Evolutionary conservation across 495 filamentous ascomycete species (phyloP).

Genomic region (Tuber brumale): DNA sequence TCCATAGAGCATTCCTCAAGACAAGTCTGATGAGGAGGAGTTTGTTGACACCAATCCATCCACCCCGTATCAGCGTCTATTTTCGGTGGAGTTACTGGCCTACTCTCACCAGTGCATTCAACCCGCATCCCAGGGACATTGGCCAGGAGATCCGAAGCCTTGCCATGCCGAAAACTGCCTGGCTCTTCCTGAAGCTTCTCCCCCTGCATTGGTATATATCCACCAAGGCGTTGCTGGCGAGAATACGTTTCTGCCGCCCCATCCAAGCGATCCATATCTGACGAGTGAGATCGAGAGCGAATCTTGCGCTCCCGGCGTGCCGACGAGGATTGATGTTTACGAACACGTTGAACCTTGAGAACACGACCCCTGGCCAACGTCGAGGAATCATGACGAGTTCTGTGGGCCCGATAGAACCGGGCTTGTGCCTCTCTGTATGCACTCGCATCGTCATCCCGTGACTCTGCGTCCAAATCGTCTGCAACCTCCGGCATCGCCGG

Average conservation of each 20-base stretch:
- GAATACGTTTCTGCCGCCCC: not conserved
- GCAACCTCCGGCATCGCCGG: constrained; percentile 4
- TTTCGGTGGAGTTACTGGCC: not conserved
- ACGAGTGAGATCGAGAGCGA: not conserved
- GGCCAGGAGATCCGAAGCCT: not conserved
- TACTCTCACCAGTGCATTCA: not conserved
- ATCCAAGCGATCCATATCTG: not conserved
- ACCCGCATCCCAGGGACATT: not conserved
- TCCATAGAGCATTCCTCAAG: not conserved
- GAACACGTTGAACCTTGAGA: constrained; percentile 25
- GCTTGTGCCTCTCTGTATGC: not conserved
- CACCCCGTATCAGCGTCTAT: not conserved
- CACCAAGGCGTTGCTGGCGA: not conserved
- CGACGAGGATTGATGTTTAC: constrained; percentile 23
- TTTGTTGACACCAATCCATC: constrained; percentile 2
- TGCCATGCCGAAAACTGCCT: not conserved
- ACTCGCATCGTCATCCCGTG: not conserved
- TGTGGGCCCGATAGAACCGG: not conserved
- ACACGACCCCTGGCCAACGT: constrained; percentile 9
- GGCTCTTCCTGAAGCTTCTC: not conserved
- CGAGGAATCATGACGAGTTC: not conserved
- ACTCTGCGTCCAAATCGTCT: not conserved
- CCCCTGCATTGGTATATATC: not conserved
- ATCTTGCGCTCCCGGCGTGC: constrained; percentile 18
- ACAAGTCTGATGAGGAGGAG: not conserved